These are phyloP conservation scores for Ophiosphaerella narmari DNA, from an alignment of 2,329 filamentous ascomycete species.

Conservation along the genomic window DNA sequence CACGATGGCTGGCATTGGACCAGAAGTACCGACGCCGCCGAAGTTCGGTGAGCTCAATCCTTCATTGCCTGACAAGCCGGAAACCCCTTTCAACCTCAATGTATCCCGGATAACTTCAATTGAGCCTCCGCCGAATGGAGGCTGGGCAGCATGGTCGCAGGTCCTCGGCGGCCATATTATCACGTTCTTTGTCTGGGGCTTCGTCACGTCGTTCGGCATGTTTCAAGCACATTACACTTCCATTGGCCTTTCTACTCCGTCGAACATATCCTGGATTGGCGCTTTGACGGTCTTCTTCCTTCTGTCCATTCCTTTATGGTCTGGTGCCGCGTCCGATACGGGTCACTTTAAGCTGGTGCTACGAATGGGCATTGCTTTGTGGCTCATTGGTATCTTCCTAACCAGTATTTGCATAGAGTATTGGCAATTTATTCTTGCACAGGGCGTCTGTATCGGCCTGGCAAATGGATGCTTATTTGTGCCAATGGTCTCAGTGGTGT, in stretches of 20 bases:
- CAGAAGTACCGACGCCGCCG: no score
- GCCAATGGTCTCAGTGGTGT: constrained; percentile 60
- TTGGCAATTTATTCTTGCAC: constrained; percentile 34
- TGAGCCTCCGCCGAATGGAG: constrained; percentile 49
- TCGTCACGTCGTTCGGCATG: constrained; percentile 36
- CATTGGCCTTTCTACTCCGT: constrained; percentile 11
- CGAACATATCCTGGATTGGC: constrained; percentile 43
- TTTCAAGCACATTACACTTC: constrained; percentile 39
- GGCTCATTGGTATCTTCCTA: constrained; percentile 29
- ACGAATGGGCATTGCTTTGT: constrained; percentile 27
- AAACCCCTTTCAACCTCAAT: constrained; percentile 2
- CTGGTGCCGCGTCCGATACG: constrained; percentile 33
- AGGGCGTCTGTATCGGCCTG: constrained; percentile 40
- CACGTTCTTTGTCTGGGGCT: constrained; percentile 49
- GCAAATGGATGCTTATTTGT: constrained; percentile 55
- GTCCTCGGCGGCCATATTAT: constrained; percentile 47
- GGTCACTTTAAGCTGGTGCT: constrained; percentile 36
- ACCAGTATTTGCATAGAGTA: constrained; percentile 21
- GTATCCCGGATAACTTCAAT: constrained; percentile 10
- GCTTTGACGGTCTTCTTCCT: constrained; percentile 38
- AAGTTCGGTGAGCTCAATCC: no score
- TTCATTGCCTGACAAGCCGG: neutral
- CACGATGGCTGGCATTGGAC: no score
- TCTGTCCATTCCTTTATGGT: constrained; percentile 31
- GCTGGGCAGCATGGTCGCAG: constrained; percentile 50